Percentiles rank a stretch among this genome's conserved stretches.
phyloP scores from a whole-genome alignment of 129 eudicot species.

The Deinandra increscens region DNA sequence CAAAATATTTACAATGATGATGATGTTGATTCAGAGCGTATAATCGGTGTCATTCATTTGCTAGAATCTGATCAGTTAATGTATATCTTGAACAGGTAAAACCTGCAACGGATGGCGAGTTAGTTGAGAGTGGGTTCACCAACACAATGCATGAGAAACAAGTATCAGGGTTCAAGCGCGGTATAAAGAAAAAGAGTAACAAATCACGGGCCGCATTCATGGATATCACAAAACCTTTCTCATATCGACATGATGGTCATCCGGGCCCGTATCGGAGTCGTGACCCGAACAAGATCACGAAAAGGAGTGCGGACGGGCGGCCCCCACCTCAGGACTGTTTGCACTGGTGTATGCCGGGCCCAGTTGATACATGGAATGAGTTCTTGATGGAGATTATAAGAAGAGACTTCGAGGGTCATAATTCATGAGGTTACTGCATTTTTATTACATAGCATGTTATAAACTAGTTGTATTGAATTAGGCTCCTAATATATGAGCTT shows the following conservation, averaged over 20 bases:
- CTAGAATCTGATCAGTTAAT: too few species aligned
- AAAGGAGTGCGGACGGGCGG: slow-evolving; percentile 71
- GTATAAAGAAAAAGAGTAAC: slow-evolving; percentile 52
- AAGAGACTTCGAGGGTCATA: slow-evolving; percentile 52
- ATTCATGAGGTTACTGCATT: slow-evolving; percentile 2
- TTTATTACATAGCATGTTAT: not conserved
- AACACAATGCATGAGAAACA: slow-evolving; percentile 81
- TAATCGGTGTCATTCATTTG: not conserved
- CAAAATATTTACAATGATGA: too few species aligned
- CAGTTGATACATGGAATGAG: slow-evolving; percentile 92
- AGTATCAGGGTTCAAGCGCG: slow-evolving; percentile 53
- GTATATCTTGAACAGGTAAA: slow-evolving; percentile 17
- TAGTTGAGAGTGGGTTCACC: slow-evolving; percentile 63
- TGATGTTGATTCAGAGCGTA: not conserved
- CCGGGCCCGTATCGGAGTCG: slow-evolving; percentile 90
- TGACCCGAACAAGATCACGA: slow-evolving; percentile 76
- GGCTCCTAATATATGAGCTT: not conserved
- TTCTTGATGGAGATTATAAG: slow-evolving; percentile 63
- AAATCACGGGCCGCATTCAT: slow-evolving; percentile 50
- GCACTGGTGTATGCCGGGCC: slow-evolving; percentile 99
- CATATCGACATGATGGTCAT: slow-evolving; percentile 88
- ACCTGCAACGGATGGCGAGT: slow-evolving; percentile 52
- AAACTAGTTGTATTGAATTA: not conserved
- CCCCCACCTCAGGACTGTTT: slow-evolving; percentile 96
- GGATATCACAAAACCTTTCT: slow-evolving; percentile 73